Evolutionary conservation across 2,329 filamentous ascomycete species (phyloP), one percentile per base, ranked within the genome.

Genomic region (Epichloe coenophiala): DNA sequence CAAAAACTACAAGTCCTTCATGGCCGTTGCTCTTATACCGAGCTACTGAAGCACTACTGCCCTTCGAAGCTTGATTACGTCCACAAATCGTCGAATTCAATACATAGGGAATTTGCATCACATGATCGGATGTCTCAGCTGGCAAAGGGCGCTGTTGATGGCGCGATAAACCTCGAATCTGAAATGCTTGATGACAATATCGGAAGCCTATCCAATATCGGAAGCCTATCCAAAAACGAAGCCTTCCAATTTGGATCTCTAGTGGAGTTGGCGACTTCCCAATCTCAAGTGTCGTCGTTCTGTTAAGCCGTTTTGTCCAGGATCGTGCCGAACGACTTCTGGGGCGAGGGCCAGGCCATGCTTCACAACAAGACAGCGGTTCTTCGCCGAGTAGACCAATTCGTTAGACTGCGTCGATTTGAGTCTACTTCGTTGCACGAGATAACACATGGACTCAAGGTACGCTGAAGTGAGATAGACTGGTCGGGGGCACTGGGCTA

Each of bases 341-440:
- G 86, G 81, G 89, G 90, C 0, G 57, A 62, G 17, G 77, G 75
- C 1, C 62, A 73, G 1, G 65, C 67, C 0, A 74, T 75, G 37
- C 50, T 56, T 5, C 69, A 78, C 47, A 96, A 96, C 68, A 75
- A 78, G 54, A 62, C 63, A 1, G 60, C 69, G 0, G 65, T 96
- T 36, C 69, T 88, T 61, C 73, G 71, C 39, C 82, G 81, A 56
- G 71, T 97, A n/a, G 80, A 95, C 60, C 73, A 71, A 4, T 97
- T 97, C 57, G 70, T 97, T 48, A 73, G 72, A 43, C 68, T 96
- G 48, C 79, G 89, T 46, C 83, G 86, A 45, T 95, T 87, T 60
- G 93, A 98, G 65, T 84, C 71, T 51, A 72, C 94, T 58, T 85
- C 80, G 17, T 70, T 98, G 33, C 87, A 95, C 63, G 81, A 91